phyloP scores from a whole-genome alignment of 345 rosid genomes.

The Kernera saxatilis region DNA sequence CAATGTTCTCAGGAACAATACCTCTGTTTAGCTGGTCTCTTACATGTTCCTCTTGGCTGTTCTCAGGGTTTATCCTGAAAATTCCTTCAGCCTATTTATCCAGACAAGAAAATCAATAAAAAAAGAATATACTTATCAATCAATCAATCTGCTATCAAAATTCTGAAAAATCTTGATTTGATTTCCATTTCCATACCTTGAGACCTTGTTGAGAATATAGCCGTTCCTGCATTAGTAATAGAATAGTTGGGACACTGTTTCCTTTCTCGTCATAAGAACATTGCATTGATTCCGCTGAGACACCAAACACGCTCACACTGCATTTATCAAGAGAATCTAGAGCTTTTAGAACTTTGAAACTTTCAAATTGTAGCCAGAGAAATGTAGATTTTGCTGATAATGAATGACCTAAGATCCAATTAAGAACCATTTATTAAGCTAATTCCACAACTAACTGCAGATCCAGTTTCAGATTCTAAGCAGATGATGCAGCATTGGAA shows the following conservation, averaged over 20 bases:
- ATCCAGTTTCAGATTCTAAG: background rate
- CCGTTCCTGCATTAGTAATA: conserved; percentile 84
- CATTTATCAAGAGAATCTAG: conserved; percentile 14
- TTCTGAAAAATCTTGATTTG: background rate
- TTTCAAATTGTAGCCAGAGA: background rate
- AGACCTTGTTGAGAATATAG: conserved; percentile 74
- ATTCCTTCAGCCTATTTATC: conserved; percentile 79
- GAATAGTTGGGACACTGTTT: conserved; percentile 90
- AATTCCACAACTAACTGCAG: background rate
- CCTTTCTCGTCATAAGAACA: conserved; percentile 73
- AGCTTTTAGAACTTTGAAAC: conserved; percentile 3
- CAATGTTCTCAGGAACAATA: conserved; percentile 73
- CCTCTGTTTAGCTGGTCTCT: conserved; percentile 92
- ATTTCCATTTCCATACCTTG: conserved; percentile 42
- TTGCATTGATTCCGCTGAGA: conserved; percentile 97
- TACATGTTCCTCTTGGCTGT: conserved; percentile 85
- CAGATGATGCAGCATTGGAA: background rate
- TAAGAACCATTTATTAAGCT: background rate
- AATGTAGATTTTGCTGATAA: background rate
- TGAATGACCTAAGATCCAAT: background rate
- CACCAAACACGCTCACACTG: conserved; percentile 95
- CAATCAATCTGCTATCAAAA: background rate
- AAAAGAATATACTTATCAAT: background rate
- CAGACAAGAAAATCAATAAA: background rate
- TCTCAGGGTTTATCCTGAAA: conserved; percentile 94